Evolutionary conservation across 208 protist genomes (phyloP), one percentile per base, ranked within the genome.

Genomic region (Strigomonas galati): DNA sequence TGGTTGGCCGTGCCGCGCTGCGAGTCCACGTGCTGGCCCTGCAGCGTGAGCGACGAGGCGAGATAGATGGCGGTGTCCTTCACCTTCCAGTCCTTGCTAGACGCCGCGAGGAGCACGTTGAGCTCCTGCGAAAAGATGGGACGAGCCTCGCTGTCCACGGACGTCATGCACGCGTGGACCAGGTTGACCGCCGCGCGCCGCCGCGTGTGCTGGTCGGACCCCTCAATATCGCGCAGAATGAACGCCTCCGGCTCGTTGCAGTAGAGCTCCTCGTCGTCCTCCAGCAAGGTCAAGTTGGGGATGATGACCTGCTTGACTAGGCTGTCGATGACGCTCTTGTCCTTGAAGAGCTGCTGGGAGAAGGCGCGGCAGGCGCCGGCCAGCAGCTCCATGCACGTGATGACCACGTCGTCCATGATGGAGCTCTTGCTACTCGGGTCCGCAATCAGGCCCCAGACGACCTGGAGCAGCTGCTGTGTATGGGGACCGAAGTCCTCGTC

Each of bases 11-110:
- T 81, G 19, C 85, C 85, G 51, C 83, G 74, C 62, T 89, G 81
- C 31, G 78, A 63, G 54, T 83, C 78, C 15, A 79, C 85, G 52
- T 79, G 72, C 40, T 93, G 81, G 12, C 92, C 84, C 37, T 78
- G 72, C 27, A 98, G 68, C 15, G 89, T 86, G 1, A 98, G 72
- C 0, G 95, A 86, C 40, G 91, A 97, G 2, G 98, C 82, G 23
- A 99, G 79, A 70, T 95, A 99, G 72, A 99, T 98, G 35, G 95
- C 94, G 3, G 85, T 79, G 78, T 99, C 94, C 79, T 98, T 99
- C n/a, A 86, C 72, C 57, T 88, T 74, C 97, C 97, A 99, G 65
- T 98, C 88, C 14, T 37, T 56, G 7, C 46, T 52, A 26, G 85
- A 76, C 4, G 40, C 69, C 19, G 69, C 69, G 61, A 98, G 94